Conservation (phyloP, 176 grass and related monocot species). For the Calamus simplicifolius region DNA sequence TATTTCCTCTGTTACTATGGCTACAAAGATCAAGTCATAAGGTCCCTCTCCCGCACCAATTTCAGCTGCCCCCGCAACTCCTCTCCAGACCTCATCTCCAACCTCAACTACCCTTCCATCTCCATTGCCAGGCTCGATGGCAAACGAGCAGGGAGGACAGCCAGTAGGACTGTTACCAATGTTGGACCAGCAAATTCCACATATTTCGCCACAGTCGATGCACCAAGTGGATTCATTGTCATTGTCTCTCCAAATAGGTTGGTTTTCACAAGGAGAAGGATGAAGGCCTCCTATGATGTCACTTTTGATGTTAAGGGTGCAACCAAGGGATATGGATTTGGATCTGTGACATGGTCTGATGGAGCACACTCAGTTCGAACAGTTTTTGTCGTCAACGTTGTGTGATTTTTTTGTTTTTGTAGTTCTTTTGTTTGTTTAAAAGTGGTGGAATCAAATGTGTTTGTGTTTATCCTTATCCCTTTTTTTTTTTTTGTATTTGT, state of each 20-base stretch:
- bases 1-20: constrained; percentile 83
- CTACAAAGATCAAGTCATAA: constrained; percentile 69
- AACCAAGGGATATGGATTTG: constrained; percentile 51
- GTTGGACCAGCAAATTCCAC: constrained; percentile 70
- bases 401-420: constrained; percentile 31
- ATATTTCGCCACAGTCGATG: constrained; percentile 41
- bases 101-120: constrained; percentile 86
- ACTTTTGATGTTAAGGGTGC: constrained; percentile 34
- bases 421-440: neutral
- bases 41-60: constrained; percentile 37
- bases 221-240: constrained; percentile 39
- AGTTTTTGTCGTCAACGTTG: constrained; percentile 65
- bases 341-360: constrained; percentile 75
- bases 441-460: no score
- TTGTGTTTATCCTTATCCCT: no score
- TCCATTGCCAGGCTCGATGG: constrained; percentile 49
- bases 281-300: constrained; percentile 64
- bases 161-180: constrained; percentile 58
- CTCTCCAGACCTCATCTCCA: constrained; percentile 60
- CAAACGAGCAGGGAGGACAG: constrained; percentile 25
- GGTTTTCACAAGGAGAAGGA: constrained; percentile 53
- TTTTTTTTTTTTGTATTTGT: no score
- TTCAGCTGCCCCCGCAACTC: constrained; percentile 47
- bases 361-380: constrained; percentile 73
- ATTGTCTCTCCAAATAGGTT: constrained; percentile 54